phyloP scores from a whole-genome alignment of 139 green algal species.

The Chlamydomonas sp. region DNA sequence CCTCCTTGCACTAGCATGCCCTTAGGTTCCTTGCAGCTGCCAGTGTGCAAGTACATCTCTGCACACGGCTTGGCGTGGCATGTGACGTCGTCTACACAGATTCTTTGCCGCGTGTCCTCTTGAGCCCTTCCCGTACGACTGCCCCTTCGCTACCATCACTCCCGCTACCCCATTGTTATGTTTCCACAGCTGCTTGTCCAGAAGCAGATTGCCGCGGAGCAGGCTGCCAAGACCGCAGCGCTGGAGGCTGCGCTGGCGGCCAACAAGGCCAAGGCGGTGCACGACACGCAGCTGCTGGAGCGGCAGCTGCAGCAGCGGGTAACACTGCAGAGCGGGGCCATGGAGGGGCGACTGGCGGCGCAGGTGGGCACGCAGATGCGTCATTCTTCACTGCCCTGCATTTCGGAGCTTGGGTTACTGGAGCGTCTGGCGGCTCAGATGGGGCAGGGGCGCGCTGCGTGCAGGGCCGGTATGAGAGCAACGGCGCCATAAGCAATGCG shows the following conservation, averaged over 20 bases:
- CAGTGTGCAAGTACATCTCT: too few relatives aligned
- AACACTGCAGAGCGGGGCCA: neutral
- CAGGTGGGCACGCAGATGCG: neutral
- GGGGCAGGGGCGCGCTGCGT: too few relatives aligned
- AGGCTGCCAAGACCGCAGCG: conserved; percentile 36
- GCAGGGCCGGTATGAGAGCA: too few relatives aligned
- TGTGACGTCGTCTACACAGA: too few relatives aligned
- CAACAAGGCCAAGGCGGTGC: conserved; percentile 9
- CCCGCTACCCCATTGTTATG: neutral
- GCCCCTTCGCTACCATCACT: neutral
- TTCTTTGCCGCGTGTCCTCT: neutral
- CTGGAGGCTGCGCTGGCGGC: conserved; percentile 31
- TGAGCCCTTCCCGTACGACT: neutral
- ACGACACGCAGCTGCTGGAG: conserved; percentile 2
- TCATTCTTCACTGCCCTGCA: too few relatives aligned
- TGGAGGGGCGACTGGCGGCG: conserved; percentile 9
- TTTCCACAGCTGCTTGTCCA: conserved; percentile 8
- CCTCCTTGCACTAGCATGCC: too few relatives aligned
- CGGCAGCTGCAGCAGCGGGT: conserved; percentile 20
- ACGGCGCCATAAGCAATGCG: too few relatives aligned
- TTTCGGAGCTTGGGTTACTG: too few relatives aligned
- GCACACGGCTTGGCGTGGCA: too few relatives aligned
- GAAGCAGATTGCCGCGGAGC: neutral
- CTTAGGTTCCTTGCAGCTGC: too few relatives aligned
- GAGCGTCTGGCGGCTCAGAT: too few relatives aligned